Evolutionary conservation across 83 land plant genomes (phyloP), one percentile per base, ranked within the genome.

Genomic region (Picea mariana): DNA sequence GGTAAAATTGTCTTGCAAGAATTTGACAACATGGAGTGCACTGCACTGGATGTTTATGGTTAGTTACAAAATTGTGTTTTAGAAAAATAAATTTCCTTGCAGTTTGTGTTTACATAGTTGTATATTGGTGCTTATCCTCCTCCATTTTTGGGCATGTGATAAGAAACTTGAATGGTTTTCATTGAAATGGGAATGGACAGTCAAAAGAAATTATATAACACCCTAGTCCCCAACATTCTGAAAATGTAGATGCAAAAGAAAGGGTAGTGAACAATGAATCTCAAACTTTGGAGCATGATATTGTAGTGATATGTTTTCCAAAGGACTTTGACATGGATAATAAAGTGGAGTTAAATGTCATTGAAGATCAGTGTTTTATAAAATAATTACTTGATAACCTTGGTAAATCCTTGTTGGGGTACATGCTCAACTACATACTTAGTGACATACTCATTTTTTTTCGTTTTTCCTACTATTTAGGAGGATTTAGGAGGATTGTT

Each of bases 131-230:
- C 12, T 73, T 40, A 47, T n/a, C n/a, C n/a, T 44, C 26, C 13
- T 44, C 15, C 77, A 73, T 58, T 20, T 44, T 73, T 73, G 55
- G 77, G 77, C 77, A 44, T 73, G 44, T 73, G 77, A 9, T 47
- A 73, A 21, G 16, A 73, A 44, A 21, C 58, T 58, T 44, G 15
- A 73, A 44, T 73, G 77, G 77, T 0, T 42, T 44, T 20, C 47
- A 44, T 73, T 73, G 26, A 73, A 73, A 23, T 9, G 77, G 55
- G 24, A 73, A n/a, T 12, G 26, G 47, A 44, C 6, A 47, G 11
- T 4, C 5, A 13, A 23, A 1, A 6, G 27, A 73, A 73, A 42
- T 47, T 73, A 47, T 73, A 47, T 27, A 73, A 1, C 58, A 44
- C n/a, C n/a, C n/a, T n/a, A n/a, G n/a, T n/a, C 44, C 27, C 26